A percentile compares a stretch with the other conserved stretches of the same genome.
These are phyloP conservation scores for Biscogniauxia mediterranea DNA, from an alignment of 2,329 filamentous ascomycete genomes.

Conservation along the genomic window DNA sequence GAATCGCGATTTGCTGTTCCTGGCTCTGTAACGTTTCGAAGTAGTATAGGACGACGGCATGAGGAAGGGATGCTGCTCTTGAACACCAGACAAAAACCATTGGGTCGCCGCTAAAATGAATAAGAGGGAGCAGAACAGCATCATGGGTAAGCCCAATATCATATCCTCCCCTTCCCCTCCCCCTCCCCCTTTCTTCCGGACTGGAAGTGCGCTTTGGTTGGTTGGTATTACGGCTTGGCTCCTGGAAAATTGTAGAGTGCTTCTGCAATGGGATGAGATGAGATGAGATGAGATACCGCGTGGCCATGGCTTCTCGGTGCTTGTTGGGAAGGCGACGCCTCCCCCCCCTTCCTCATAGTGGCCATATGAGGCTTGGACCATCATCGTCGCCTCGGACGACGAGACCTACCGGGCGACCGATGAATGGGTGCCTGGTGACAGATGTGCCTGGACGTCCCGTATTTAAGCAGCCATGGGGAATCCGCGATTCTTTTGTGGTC, in stretches of 20 bases:
- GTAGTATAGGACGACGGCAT: background rate
- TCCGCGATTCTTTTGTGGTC: background rate
- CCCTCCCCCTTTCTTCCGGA: no score
- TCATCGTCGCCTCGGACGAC: background rate
- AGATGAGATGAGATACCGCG: background rate
- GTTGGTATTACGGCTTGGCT: background rate
- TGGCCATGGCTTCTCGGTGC: background rate
- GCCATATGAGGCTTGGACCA: background rate
- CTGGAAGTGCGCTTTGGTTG: no score
- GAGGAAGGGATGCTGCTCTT: background rate
- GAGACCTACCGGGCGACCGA: background rate
- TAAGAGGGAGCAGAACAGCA: slow-evolving; percentile 25
- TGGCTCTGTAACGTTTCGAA: no score
- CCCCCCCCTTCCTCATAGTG: background rate
- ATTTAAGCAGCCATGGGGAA: background rate
- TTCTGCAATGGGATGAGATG: background rate
- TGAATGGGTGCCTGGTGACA: background rate
- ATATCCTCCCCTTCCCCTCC: background rate
- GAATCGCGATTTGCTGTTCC: no score
- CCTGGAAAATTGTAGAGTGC: background rate
- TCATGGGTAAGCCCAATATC: slow-evolving; percentile 26
- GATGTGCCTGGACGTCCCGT: background rate
- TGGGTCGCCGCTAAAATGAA: slow-evolving; percentile 21
- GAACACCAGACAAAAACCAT: background rate
- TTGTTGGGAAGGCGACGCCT: background rate